Conservation (phyloP, 164 flowering plant genomes). For the Litsea cubeba region DNA sequence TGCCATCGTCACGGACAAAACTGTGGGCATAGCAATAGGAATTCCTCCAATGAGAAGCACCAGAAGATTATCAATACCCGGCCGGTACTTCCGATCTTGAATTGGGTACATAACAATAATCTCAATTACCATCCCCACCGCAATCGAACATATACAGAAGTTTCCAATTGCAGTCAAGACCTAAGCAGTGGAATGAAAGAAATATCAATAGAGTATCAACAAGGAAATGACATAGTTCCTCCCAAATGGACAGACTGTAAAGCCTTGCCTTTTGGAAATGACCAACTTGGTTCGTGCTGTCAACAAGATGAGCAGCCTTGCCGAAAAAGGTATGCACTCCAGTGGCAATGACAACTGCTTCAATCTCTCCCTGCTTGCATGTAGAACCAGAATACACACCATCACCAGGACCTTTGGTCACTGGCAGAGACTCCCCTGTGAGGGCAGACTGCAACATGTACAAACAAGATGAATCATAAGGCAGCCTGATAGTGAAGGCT, state of each 20-base stretch:
- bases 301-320: slow-evolving; percentile 44
- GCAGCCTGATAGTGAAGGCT: neutral
- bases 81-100: slow-evolving; percentile 50
- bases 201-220: neutral
- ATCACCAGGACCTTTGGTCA: slow-evolving; percentile 38
- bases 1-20: slow-evolving; percentile 70
- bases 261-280: slow-evolving; percentile 33
- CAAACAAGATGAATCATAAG: neutral
- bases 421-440: slow-evolving; percentile 40
- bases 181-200: slow-evolving; percentile 18
- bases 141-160: slow-evolving; percentile 72
- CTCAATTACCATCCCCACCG: slow-evolving; percentile 61
- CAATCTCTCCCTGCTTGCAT: slow-evolving; percentile 41
- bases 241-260: neutral
- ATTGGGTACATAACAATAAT: slow-evolving; percentile 72
- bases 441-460: slow-evolving; percentile 31
- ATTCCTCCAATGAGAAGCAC: slow-evolving; percentile 71
- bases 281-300: slow-evolving; percentile 36
- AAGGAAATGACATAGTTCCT: neutral
- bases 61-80: slow-evolving; percentile 63
- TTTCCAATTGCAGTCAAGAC: slow-evolving; percentile 73
- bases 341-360: slow-evolving; percentile 41
- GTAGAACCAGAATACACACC: slow-evolving; percentile 43
- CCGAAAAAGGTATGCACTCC: slow-evolving; percentile 46
- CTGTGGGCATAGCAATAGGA: slow-evolving; percentile 77